Base-by-base conservation (phyloP, 768 basidiomycete species). In the Cystobasidium tubakii region DNA sequence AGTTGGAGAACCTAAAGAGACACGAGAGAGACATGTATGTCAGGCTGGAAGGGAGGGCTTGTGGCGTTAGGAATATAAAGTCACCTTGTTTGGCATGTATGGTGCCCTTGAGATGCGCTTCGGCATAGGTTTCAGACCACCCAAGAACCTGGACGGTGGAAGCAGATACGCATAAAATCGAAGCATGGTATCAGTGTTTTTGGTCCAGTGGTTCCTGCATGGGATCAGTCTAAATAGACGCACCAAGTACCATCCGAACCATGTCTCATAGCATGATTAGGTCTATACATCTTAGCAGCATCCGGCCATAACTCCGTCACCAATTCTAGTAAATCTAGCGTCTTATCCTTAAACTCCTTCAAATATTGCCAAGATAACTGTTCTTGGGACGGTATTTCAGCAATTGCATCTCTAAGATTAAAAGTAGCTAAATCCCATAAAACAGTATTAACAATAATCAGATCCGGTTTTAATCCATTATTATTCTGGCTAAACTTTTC, bases 281-380 rank as follows among this genome's bases (percentile, higher is more conserved):
- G 57, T 60, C 57, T 27, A 60, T 60, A 60, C 57, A 60, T 60
- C 57, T 60, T 60, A 31, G 57, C 57, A 60, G 57, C 57, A 29
- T 60, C 27, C 13, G 57, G 57, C 57, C 57, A 60, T 60, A 60
- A 60, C 29, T 60, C 57, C 9, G 4, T 13, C 4, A 60, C 21
- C 21, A 60, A 60, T 4, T 60, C 57, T 17, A 60, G 25, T 34
- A 60, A 29, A 60, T 60, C 29, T 17, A 60, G 4, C 4, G 57
- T 60, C 21, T 60, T 60, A 15, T 60, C 27, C 23, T 34, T 60
- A 31, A 60, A 60, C 27, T 60, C 57, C 25, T 31, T 27, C 33
- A 60, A 60, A 34, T 29, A 60, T 15, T 60, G 13, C 25, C 25
- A 60, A 27, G 57, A 60, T 60, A 60, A 60, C 21, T 60, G 57